Evolutionary conservation across 441 rosid species (phyloP), one percentile per base, ranked within the genome.

Genomic region (Erodium texanum): DNA sequence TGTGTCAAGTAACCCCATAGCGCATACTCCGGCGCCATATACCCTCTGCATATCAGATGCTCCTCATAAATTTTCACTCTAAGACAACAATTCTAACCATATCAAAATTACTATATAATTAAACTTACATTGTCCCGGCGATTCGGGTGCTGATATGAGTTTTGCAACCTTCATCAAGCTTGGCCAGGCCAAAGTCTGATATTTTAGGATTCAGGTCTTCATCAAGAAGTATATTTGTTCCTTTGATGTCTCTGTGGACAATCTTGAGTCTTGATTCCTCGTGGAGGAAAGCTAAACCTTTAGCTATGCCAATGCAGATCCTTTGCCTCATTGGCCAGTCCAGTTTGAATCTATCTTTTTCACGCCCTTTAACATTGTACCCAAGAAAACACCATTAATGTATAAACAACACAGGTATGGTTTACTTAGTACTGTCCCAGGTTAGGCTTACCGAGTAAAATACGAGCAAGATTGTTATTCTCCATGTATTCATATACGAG

Each of bases 1-100:
- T 77, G 71, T 56, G 83, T 78, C 70, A 87, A 73, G 74, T 86
- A 73, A 29, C 93, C 93, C 84, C 89, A 79, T 38, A 87, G 65
- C 22, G 90, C 93, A 43, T 87, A 87, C 70, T 87, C 93, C 1
- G 93, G 93, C 52, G 93, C 93, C 90, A 87, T 84, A 45, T 87
- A 87, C 72, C 93, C 93, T 74, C 93, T 87, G 83, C 77, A 80
- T 9, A 27, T 27, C 29, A 27, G 2, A 27, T 27, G 29, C 4
- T 27, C 29, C 29, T 27, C 29, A 27, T 27, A 27, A 27, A 27
- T 27, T 27, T 27, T 27, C 29, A 27, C 2, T 27, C 29, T 27
- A 27, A 4, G 29, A 27, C 29, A 27, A 4, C 29, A 27, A 27
- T 27, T 27, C 29, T 27, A 27, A 27, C 29, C 29, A 27, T 27